phyloP scores from a whole-genome alignment of 2,329 filamentous ascomycete genomes.

The Talaromyces sp. region DNA sequence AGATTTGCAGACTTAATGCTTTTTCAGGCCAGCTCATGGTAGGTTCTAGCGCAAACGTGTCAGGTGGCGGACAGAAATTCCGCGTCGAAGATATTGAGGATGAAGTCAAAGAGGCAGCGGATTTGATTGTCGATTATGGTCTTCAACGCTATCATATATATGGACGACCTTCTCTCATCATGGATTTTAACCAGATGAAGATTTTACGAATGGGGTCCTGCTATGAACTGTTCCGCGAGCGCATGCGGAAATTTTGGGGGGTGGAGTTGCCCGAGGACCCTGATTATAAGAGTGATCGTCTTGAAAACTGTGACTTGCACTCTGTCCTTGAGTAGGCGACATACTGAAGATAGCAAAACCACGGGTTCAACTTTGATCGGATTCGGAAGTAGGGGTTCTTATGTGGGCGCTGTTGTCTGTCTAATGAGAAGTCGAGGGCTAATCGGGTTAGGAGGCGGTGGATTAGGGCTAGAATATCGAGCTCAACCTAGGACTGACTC shows the following conservation, averaged over 20 bases:
- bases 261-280: not conserved
- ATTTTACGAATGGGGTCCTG: conserved; percentile 30
- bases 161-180: conserved; percentile 28
- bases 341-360: no score
- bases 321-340: no score
- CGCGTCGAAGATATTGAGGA: conserved; percentile 29
- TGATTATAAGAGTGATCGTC: not conserved
- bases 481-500: no score
- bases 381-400: no score
- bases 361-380: no score
- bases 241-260: not conserved
- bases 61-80: conserved; percentile 29
- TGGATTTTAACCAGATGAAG: conserved; percentile 26
- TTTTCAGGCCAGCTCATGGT: conserved; percentile 19
- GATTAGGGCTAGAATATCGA: no score
- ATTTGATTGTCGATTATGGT: conserved; percentile 34
- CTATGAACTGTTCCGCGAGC: conserved; percentile 19
- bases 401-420: no score
- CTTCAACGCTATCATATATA: conserved; percentile 25
- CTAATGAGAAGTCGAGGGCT: no score
- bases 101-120: conserved; percentile 27
- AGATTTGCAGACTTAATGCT: no score
- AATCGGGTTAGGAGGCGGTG: no score
- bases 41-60: conserved; percentile 32
- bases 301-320: not conserved